Percentiles rank a stretch among this genome's conserved stretches.
Evolutionary conservation across 2,329 filamentous ascomycete species (phyloP).

Genomic region (Diaporthe eres): DNA sequence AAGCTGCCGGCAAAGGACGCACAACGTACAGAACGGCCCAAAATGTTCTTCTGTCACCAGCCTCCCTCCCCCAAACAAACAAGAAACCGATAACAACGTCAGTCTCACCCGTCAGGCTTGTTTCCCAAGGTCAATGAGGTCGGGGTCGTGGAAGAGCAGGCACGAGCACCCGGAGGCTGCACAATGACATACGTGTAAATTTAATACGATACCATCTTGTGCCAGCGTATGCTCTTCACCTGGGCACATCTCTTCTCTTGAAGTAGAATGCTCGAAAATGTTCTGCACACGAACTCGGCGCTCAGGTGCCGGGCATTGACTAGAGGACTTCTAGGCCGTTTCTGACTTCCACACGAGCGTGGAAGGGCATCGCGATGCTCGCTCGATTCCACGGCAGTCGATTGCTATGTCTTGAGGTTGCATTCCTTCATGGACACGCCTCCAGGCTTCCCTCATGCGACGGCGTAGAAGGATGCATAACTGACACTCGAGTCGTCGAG

Average conservation of each 20-base stretch:
- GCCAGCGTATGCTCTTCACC: not conserved
- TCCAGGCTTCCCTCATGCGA: constrained; percentile 63
- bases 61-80: too few relatives aligned
- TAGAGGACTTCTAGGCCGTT: not conserved
- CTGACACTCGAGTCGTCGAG: constrained; percentile 88
- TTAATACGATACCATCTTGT: not conserved
- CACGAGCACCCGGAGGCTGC: too few relatives aligned
- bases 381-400: not conserved
- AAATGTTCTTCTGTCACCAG: not conserved
- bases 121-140: not conserved
- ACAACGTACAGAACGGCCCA: not conserved
- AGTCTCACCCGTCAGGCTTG: not conserved
- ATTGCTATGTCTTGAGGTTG: too few relatives aligned
- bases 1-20: not conserved
- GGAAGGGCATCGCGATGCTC: not conserved
- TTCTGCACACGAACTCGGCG: not conserved
- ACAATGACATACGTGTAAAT: not conserved
- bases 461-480: constrained; percentile 92
- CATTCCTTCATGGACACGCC: not conserved
- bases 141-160: not conserved
- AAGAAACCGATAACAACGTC: not conserved
- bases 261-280: not conserved
- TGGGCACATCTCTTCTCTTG: not conserved
- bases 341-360: not conserved
- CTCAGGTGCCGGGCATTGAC: not conserved